These are phyloP conservation scores for Candida freyschussii DNA, from an alignment of 1,139 yeast genomes.

Conservation along the genomic window DNA sequence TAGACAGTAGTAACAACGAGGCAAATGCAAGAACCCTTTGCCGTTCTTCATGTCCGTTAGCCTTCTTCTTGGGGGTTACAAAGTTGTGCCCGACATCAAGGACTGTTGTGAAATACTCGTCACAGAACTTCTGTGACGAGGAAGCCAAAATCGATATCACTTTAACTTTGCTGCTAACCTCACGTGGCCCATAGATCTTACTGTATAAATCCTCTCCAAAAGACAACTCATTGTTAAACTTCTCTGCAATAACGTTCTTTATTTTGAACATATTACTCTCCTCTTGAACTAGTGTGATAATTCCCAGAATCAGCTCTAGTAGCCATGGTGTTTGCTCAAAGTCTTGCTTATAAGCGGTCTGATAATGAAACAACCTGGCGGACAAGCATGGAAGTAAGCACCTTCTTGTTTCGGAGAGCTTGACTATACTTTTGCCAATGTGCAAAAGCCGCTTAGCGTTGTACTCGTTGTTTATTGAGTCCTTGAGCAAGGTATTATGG, in stretches of 20 bases:
- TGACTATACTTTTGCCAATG: conserved; percentile 43
- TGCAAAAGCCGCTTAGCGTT: conserved; percentile 30
- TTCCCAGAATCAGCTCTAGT: conserved; percentile 43
- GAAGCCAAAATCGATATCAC: conserved; percentile 43
- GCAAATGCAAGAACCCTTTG: conserved; percentile 56
- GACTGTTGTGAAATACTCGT: conserved; percentile 38
- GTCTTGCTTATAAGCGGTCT: conserved; percentile 27
- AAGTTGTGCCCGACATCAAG: conserved; percentile 35
- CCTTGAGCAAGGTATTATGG: conserved; percentile 28
- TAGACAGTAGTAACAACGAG: conserved; percentile 40
- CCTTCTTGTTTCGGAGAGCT: conserved; percentile 59
- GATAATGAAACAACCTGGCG: conserved; percentile 38
- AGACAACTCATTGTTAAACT: conserved; percentile 27
- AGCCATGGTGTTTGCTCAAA: conserved; percentile 51
- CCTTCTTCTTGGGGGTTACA: conserved; percentile 45
- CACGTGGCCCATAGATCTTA: conserved; percentile 55
- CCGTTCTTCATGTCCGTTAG: conserved; percentile 68
- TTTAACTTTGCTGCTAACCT: conserved; percentile 49
- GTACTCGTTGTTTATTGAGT: conserved; percentile 27
- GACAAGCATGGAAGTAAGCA: conserved; percentile 61
- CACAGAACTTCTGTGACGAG: conserved; percentile 34
- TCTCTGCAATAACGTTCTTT: conserved; percentile 50
- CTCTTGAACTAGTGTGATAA: conserved; percentile 49
- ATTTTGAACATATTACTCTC: conserved; percentile 53
- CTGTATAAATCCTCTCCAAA: conserved; percentile 37